Conservation (phyloP, 176 grass and related monocot species). For the Pontederia paniculata region DNA sequence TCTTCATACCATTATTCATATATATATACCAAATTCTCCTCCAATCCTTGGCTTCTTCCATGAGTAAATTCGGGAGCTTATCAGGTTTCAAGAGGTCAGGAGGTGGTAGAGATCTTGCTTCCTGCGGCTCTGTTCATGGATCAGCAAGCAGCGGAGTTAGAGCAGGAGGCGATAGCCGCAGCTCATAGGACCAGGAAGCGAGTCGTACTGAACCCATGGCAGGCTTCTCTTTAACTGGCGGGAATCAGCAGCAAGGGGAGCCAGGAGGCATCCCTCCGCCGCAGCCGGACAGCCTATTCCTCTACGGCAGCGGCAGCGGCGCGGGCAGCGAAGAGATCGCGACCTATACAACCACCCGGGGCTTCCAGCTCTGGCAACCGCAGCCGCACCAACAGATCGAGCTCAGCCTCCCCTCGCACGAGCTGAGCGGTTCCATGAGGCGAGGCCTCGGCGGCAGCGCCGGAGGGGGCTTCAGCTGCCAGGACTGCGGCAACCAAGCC, state of each 20-base stretch:
- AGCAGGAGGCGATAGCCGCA: slow-evolving; percentile 21
- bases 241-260: slow-evolving; percentile 22
- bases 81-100: no score
- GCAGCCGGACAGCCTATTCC: slow-evolving; percentile 41
- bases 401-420: slow-evolving; percentile 29
- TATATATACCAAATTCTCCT: no score
- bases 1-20: no score
- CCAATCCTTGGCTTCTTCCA: no score
- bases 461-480: slow-evolving; percentile 49
- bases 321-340: neutral
- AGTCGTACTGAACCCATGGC: slow-evolving; percentile 54
- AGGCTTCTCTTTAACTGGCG: slow-evolving; percentile 89
- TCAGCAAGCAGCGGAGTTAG: neutral
- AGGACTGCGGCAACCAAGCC: slow-evolving; percentile 97
- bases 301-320: slow-evolving; percentile 25
- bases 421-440: slow-evolving; percentile 23
- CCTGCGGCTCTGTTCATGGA: neutral
- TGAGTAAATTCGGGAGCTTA: no score
- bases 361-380: slow-evolving; percentile 88
- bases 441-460: neutral
- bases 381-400: slow-evolving; percentile 27
- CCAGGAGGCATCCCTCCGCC: slow-evolving; percentile 22
- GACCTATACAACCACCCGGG: slow-evolving; percentile 1
- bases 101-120: no score
- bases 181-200: slow-evolving; percentile 36